A percentile compares a stretch with the other conserved stretches of the same genome.
phyloP scores from a whole-genome alignment of 2,329 filamentous ascomycete species.

The Raffaelea arxii region DNA sequence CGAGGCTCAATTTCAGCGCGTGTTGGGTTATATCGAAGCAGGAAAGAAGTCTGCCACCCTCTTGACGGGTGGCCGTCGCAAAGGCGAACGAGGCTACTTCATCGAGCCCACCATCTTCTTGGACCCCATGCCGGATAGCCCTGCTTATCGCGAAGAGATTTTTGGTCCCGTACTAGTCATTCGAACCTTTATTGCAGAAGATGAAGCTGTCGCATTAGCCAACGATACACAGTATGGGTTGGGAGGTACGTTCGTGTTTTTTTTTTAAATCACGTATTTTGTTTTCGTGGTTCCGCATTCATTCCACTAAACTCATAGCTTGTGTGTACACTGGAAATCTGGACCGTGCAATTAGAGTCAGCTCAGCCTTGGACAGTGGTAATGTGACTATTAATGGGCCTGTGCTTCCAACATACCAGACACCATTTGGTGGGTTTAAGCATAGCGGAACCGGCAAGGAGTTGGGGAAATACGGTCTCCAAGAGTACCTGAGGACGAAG shows the following conservation, averaged over 20 bases:
- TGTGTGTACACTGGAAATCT: conserved; percentile 62
- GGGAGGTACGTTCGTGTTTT: too few species aligned
- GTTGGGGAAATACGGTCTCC: neutral
- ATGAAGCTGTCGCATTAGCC: conserved; percentile 40
- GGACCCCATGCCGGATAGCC: conserved; percentile 26
- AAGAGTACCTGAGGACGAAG: neutral
- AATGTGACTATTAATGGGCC: conserved; percentile 38
- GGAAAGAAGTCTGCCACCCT: conserved; percentile 25
- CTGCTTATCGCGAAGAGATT: conserved; percentile 43
- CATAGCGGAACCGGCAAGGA: neutral
- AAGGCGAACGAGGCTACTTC: conserved; percentile 24
- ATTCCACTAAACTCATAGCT: neutral
- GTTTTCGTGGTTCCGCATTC: too few species aligned
- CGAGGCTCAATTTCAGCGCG: conserved; percentile 33
- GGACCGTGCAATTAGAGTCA: conserved; percentile 46
- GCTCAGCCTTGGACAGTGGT: conserved; percentile 57
- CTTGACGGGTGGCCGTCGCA: conserved; percentile 23
- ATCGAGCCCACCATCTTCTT: conserved; percentile 36
- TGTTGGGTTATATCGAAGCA: conserved; percentile 32
- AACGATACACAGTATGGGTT: conserved; percentile 40
- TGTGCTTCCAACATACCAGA: neutral
- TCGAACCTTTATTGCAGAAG: conserved; percentile 44
- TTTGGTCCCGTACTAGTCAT: conserved; percentile 48
- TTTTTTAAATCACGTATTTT: too few species aligned
- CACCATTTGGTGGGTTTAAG: neutral